Evolutionary conservation across 2,329 filamentous ascomycete genomes (phyloP).

Genomic region (Botrytis byssoidea): DNA sequence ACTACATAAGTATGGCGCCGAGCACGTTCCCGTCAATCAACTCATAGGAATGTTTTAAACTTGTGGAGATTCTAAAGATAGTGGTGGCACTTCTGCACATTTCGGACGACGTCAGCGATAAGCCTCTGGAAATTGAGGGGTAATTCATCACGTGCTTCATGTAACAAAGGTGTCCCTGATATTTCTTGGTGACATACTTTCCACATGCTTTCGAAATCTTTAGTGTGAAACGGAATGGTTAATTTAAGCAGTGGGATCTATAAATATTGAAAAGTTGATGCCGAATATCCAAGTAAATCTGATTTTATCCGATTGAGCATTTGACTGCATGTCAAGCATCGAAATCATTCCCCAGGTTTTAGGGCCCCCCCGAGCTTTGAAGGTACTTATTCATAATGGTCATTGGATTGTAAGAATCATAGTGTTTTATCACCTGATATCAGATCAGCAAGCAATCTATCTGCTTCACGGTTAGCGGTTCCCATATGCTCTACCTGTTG

Average conservation of each 20-base stretch:
- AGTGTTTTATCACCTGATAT: background rate
- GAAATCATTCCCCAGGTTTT: background rate
- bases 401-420: background rate
- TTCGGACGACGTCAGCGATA: constrained; percentile 11
- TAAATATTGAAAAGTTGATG: background rate
- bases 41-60: background rate
- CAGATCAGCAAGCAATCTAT: background rate
- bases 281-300: background rate
- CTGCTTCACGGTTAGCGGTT: background rate
- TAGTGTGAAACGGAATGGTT: background rate
- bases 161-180: background rate
- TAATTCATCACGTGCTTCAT: background rate
- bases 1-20: background rate
- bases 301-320: background rate
- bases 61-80: constrained; percentile 5
- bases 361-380: background rate
- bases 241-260: background rate
- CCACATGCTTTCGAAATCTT: background rate
- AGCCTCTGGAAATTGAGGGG: constrained; percentile 9
- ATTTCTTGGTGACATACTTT: background rate
- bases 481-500: background rate
- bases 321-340: background rate
- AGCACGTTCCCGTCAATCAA: constrained; percentile 7
- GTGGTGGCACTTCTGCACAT: background rate
- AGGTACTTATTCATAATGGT: background rate